Base-by-base conservation (phyloP, 805 yeast genomes). In the Wickerhamiella kurtzmanii region DNA sequence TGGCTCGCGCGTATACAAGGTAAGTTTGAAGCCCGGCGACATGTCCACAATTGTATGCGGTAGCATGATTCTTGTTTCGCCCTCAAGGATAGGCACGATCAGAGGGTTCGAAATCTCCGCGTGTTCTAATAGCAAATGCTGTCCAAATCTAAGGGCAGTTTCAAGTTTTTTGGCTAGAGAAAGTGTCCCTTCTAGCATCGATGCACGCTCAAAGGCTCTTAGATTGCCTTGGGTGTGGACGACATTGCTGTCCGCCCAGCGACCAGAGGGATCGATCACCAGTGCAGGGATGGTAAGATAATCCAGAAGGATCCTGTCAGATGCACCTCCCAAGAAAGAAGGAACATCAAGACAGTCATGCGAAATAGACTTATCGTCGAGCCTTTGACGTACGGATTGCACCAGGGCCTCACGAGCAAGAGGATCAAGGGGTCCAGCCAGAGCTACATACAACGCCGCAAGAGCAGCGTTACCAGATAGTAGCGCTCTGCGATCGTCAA, bases 91-190 rank as follows among this genome's bases (percentile, higher is more conserved):
- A 0, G 81, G 70, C 48, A 74, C 74, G 9, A 89, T 58, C 5
- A 83, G 64, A 0, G 96, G 94, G 59, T 89, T 89, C 57, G 74
- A 79, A 53, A 72, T 65, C 57, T 89, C 96, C 2, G 88, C 87
- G 63, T 89, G 89, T 53, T 76, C 76, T 16, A 89, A 70, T 13
- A 88, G 58, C 5, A 89, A 65, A 0, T 74, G 56, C 2, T 84
- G 86, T 3, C 97, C 96, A 68, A 88, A 88, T 52, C 92, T 68
- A 22, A 88, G 59, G 0, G 94, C 80, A 56, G 85, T 82, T 59
- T 87, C 95, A 15, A 89, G 57, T 39, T 76, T 81, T 52, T 77
- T 79, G 2, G 73, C 59, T 59, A 79, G 83, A 0, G 80, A 75
- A 3, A 70, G 73, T 6, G 54, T 38, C 11, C 32, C 32, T 55